A percentile compares a stretch with the other conserved stretches of the same genome.
Evolutionary conservation across 1,284 basidiomycete species (phyloP).

Genomic region (Athelia psychrophila): DNA sequence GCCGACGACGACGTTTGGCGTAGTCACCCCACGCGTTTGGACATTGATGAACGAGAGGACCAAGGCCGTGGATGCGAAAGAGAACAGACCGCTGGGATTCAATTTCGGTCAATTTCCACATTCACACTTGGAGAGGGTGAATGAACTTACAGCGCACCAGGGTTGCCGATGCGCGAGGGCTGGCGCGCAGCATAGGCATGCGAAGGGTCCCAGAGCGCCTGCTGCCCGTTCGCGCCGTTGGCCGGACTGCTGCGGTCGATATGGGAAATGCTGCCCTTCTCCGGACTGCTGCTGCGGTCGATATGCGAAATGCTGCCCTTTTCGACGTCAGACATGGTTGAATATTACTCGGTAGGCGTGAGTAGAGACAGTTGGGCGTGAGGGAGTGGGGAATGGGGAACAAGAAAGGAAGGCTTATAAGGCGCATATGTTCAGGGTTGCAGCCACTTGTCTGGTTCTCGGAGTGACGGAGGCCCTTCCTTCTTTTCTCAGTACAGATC

Average conservation of each 20-base stretch:
- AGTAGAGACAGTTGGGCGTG: too few species aligned
- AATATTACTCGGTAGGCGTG: too few species aligned
- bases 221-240: background rate
- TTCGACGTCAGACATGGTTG: too few species aligned
- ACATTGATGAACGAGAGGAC: conserved; percentile 70
- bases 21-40: conserved; percentile 44
- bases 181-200: background rate
- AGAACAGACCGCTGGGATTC: conserved; percentile 56
- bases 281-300: background rate
- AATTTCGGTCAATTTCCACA: background rate
- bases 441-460: too few species aligned
- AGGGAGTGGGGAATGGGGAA: too few species aligned
- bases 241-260: background rate
- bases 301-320: too few species aligned
- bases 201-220: background rate
- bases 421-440: too few species aligned
- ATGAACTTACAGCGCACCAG: conserved; percentile 45
- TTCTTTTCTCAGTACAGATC: too few species aligned
- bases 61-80: conserved; percentile 73
- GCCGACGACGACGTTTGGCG: conserved; percentile 77
- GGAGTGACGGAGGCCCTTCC: too few species aligned
- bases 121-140: background rate
- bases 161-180: conserved; percentile 41
- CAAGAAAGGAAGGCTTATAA: too few species aligned
- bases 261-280: too few species aligned